Percentiles rank a stretch among this genome's conserved stretches.
Evolutionary conservation across 495 filamentous ascomycete genomes (phyloP).

Genomic region (Podospora appendiculata): DNA sequence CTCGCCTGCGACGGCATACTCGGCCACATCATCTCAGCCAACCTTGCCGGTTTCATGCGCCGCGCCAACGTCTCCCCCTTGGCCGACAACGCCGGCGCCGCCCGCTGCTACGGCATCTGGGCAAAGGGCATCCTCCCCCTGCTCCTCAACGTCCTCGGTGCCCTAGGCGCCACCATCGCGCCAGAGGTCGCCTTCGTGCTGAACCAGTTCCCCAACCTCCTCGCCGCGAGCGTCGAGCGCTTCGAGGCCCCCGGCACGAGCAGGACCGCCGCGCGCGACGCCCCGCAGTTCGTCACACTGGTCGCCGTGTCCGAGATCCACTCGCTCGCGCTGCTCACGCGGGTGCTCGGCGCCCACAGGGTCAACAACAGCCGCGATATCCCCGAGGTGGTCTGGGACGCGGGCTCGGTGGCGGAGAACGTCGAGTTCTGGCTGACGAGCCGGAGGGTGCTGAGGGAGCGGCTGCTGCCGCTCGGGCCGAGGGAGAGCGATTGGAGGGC

Average conservation of each 20-base stretch:
- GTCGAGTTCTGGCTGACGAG: slow-evolving; percentile 66
- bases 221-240: slow-evolving; percentile 53
- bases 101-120: slow-evolving; percentile 77
- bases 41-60: slow-evolving; percentile 60
- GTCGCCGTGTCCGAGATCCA: slow-evolving; percentile 67
- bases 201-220: slow-evolving; percentile 71
- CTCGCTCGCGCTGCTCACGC: slow-evolving; percentile 62
- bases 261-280: slow-evolving; percentile 31
- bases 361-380: slow-evolving; percentile 56
- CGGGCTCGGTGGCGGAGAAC: slow-evolving; percentile 60
- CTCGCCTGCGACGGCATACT: slow-evolving; percentile 80
- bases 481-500: slow-evolving; percentile 60
- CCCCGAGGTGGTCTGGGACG: slow-evolving; percentile 63
- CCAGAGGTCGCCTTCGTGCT: slow-evolving; percentile 80
- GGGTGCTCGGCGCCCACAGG: slow-evolving; percentile 55
- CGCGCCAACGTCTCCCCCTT: slow-evolving; percentile 64
- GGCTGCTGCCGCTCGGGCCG: slow-evolving; percentile 62
- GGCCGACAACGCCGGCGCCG: slow-evolving; percentile 41
- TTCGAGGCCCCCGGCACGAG: slow-evolving; percentile 47
- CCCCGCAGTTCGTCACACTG: slow-evolving; percentile 52
- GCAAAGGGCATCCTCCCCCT: slow-evolving; percentile 77
- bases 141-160: slow-evolving; percentile 79
- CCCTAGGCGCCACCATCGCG: slow-evolving; percentile 69
- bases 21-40: slow-evolving; percentile 67
- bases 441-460: slow-evolving; percentile 51